Evolutionary conservation across 164 flowering plant species (phyloP), one percentile per base, ranked within the genome.

Genomic region (Santalum album): DNA sequence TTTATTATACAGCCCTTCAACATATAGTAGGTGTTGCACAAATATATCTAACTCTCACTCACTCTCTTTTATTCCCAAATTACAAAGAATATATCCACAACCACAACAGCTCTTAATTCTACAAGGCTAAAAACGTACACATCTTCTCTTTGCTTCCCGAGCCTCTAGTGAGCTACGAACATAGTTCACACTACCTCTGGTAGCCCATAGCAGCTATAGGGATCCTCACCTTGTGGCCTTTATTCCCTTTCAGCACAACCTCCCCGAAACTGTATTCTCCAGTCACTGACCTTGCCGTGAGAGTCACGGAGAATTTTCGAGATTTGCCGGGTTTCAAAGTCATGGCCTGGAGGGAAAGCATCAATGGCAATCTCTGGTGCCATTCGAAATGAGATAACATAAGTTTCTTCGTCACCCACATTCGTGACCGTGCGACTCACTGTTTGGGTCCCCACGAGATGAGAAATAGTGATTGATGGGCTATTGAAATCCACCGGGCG

Each of bases 171-270:
- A n/a, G n/a, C n/a, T n/a, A n/a, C n/a, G n/a, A n/a, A n/a, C 16
- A 49, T 34, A 38, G 25, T 21, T 53, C 43, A 55, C 54, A 11
- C 62, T 75, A 86, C 46, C 86, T 72, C 48, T 75, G 44, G 66
- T 82, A 83, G 51, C 85, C 98, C 95, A 89, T 85, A 11, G 85
- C 99, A 18, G 83, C 90, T 5, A 92, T 96, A 7, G 96, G 99
- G 61, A 92, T 79, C 63, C 84, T 72, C 35, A 89, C 99, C 72
- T 78, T 89, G 73, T 92, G 99, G 51, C 99, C 94, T 62, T 89
- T 63, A 67, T 80, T 89, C 4, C 99, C 99, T 70, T 92, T 92
- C 80, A 92, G 48, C 54, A 78, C 19, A 55, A 92, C 75, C 72
- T 87, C 80, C 16, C 99, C 99, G 56, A 89, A 92, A 65, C 85